Evolutionary conservation across 2,329 filamentous ascomycete genomes (phyloP), one percentile per base, ranked within the genome.

Genomic region (Pseudopyrenochaeta lycopersici): DNA sequence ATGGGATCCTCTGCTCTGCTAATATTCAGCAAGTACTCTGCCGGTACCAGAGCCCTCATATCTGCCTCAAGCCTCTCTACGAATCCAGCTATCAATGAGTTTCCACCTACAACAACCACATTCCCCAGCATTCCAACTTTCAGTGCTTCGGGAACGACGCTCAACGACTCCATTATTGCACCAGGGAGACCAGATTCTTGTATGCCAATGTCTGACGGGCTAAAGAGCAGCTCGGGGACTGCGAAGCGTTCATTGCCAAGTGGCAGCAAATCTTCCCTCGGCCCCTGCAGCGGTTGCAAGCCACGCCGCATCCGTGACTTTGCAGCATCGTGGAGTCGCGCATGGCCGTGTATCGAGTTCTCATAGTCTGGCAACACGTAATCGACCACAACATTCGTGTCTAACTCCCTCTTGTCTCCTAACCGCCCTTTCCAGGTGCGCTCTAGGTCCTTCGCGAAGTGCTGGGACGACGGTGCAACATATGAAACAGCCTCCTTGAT

Each of bases 401-500:
- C 78, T 2, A 63, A 86, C 79, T 44, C 80, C 78, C 64, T 87
- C 83, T 38, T 87, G 84, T 56, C 84, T 78, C 1, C 89, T 87
- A 71, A 17, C 2, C 71, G 58, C 4, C 70, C 69, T 74, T 92
- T 95, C 92, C 92, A 97, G 0, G 88, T 89, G 60, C 83, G 84
- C 58, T 98, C 93, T 31, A 99, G 84, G 64, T 97, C 91, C 6
- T 74, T 70, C 21, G 82, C 80, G 74, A 98, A 97, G 9, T 69
- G 58, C 31, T 69, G 60, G 17, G 62, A 42, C 69, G 96, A 87
- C 1, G 85, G 79, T 2, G 90, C 90, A 10, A 97, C 88, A 66
- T 90, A 98, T 71, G 91, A 96, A 1, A 90, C 88, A 4, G 89
- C 84, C 73, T 99, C 95, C 72, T 99, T 99, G 76, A 98, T 93